These are phyloP conservation scores for Pluteus cervinus DNA, from an alignment of 768 basidiomycete species.

Conservation along the genomic window DNA sequence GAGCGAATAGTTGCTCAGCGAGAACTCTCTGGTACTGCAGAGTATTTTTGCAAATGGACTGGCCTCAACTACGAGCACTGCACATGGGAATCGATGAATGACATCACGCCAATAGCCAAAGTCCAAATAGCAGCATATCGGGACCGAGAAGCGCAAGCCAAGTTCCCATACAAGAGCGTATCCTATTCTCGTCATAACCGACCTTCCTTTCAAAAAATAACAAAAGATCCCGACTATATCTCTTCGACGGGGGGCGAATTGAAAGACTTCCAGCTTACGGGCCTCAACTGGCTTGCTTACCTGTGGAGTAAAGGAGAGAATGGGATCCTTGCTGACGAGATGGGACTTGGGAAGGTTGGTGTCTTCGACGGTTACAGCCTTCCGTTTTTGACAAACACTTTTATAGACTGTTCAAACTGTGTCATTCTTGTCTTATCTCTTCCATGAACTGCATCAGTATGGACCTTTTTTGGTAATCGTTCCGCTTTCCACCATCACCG, in stretches of 20 bases:
- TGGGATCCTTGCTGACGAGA: slow-evolving; percentile 97
- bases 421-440: slow-evolving; percentile 89
- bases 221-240: slow-evolving; percentile 86
- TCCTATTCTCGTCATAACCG: slow-evolving; percentile 60
- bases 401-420: slow-evolving; percentile 91
- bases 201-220: slow-evolving; percentile 78
- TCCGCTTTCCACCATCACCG: slow-evolving; percentile 94
- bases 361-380: slow-evolving; percentile 2
- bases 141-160: slow-evolving; percentile 66
- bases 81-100: slow-evolving; percentile 89
- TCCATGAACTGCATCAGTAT: slow-evolving; percentile 87
- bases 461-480: slow-evolving; percentile 98
- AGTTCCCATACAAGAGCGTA: slow-evolving; percentile 81
- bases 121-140: slow-evolving; percentile 77
- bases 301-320: slow-evolving; percentile 93
- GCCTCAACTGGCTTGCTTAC: slow-evolving; percentile 98
- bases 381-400: slow-evolving; percentile 8
- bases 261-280: slow-evolving; percentile 98
- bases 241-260: slow-evolving; percentile 70
- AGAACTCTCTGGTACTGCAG: slow-evolving; percentile 52
- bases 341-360: slow-evolving; percentile 93
- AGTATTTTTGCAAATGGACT: slow-evolving; percentile 98
- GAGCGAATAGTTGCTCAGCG: slow-evolving; percentile 86
- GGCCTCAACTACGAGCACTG: slow-evolving; percentile 90
- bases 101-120: slow-evolving; percentile 73